phyloP scores from a whole-genome alignment of 192 early-diverging fungal genomes.

The Dispira parvispora region DNA sequence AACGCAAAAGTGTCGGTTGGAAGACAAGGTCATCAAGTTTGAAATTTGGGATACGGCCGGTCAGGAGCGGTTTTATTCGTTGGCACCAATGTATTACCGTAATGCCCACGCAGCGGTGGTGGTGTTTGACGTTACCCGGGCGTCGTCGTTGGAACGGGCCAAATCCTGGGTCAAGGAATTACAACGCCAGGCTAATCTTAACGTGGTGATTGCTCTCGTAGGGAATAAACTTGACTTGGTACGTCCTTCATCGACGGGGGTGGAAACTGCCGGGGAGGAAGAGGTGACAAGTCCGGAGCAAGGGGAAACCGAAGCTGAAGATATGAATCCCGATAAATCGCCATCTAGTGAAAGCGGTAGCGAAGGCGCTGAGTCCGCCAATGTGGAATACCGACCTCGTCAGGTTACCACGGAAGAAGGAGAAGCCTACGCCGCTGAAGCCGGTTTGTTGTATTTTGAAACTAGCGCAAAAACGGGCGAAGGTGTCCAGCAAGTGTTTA shows the following conservation, averaged over 20 bases:
- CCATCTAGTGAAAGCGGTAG: slow-evolving; percentile 15
- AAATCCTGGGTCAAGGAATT: slow-evolving; percentile 94
- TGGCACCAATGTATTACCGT: slow-evolving; percentile 93
- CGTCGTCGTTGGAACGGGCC: slow-evolving; percentile 77
- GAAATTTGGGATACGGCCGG: slow-evolving; percentile 92
- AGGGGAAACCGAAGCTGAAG: slow-evolving; percentile 13
- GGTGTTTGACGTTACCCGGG: slow-evolving; percentile 83
- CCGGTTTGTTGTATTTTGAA: slow-evolving; percentile 73
- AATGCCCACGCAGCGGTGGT: slow-evolving; percentile 95
- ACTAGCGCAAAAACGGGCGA: slow-evolving; percentile 76
- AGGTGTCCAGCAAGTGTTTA: slow-evolving; percentile 77
- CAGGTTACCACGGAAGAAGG: slow-evolving; percentile 60
- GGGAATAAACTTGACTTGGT: slow-evolving; percentile 92
- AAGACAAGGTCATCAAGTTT: slow-evolving; percentile 69
- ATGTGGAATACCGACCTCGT: slow-evolving; percentile 25
- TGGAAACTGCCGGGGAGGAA: slow-evolving; percentile 12
- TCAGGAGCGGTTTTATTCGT: slow-evolving; percentile 93
- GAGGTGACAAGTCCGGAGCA: slow-evolving; percentile 18
- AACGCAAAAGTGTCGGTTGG: slow-evolving; percentile 86
- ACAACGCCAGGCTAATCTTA: slow-evolving; percentile 87
- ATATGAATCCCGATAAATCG: slow-evolving; percentile 8
- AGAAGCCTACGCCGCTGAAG: slow-evolving; percentile 58
- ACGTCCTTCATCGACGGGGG: slow-evolving; percentile 17
- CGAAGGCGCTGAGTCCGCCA: slow-evolving; percentile 26
- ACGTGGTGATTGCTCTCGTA: slow-evolving; percentile 90